Evolutionary conservation across 345 rosid genomes (phyloP).

Genomic region (Pistacia vera): DNA sequence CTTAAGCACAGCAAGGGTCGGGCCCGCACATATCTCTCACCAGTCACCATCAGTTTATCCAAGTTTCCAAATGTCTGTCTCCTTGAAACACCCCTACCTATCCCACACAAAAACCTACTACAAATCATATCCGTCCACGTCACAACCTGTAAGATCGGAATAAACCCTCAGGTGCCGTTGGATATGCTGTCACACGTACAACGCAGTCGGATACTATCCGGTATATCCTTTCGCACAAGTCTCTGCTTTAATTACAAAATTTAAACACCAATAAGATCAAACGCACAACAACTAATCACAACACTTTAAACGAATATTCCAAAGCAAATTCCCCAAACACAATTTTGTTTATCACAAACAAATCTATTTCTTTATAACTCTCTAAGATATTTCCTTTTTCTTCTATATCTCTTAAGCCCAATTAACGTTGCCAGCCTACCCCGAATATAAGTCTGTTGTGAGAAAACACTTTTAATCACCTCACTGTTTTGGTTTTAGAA

Average conservation of each 20-base stretch:
- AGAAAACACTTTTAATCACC: too few species aligned
- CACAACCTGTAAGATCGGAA: constrained; percentile 11
- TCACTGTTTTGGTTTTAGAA: neutral
- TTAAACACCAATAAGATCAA: neutral
- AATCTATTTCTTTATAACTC: neutral
- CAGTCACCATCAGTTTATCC: neutral
- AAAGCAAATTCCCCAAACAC: constrained; percentile 17
- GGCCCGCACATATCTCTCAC: too few species aligned
- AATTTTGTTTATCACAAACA: neutral
- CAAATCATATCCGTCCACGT: constrained; percentile 17
- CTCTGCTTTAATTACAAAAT: neutral
- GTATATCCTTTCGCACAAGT: constrained; percentile 30
- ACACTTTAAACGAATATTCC: constrained; percentile 40
- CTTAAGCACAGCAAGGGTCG: too few species aligned
- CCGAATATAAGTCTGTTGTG: neutral
- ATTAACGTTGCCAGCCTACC: neutral
- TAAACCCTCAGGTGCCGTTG: constrained; percentile 36
- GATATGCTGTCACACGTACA: constrained; percentile 37
- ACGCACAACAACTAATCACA: neutral
- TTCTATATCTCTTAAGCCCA: neutral
- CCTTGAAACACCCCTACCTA: neutral
- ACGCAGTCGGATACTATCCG: constrained; percentile 12
- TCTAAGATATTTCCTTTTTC: neutral
- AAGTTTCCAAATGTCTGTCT: neutral
- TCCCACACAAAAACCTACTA: neutral